These are phyloP conservation scores for Bruguiera parviflora DNA, from an alignment of 345 rosid species.

Conservation along the genomic window DNA sequence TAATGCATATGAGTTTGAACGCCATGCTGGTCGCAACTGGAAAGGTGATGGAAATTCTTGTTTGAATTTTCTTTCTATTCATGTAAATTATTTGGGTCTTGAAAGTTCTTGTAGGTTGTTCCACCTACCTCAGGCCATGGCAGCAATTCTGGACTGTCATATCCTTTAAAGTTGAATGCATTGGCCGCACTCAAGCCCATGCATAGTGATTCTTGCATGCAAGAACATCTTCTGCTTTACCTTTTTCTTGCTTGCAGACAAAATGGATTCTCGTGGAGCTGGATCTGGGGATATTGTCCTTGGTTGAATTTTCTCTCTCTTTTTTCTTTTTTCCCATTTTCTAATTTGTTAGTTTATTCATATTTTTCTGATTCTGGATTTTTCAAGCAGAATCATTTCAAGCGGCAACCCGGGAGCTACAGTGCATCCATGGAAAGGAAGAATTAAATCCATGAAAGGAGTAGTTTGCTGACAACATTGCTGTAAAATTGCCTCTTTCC, in stretches of 20 bases:
- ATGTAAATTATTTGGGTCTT: not conserved
- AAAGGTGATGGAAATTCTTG: constrained; percentile 47
- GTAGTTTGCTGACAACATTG: constrained; percentile 6
- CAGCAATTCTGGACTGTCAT: too few species aligned
- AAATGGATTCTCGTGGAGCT: too few species aligned
- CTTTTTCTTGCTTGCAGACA: too few species aligned
- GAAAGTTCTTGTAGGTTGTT: not conserved
- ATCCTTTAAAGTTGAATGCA: too few species aligned
- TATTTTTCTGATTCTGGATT: not conserved
- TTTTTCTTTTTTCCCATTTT: not conserved
- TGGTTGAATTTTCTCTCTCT: too few species aligned
- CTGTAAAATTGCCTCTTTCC: constrained; percentile 1
- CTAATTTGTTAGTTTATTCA: not conserved
- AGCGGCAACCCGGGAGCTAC: constrained; percentile 86
- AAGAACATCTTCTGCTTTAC: too few species aligned
- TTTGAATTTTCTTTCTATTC: not conserved
- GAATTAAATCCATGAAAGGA: constrained; percentile 31
- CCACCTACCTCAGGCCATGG: too few species aligned
- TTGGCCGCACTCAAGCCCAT: too few species aligned
- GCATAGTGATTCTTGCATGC: too few species aligned
- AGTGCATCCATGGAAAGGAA: constrained; percentile 80
- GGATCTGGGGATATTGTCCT: too few species aligned
- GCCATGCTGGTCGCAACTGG: constrained; percentile 89
- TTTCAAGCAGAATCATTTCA: constrained; percentile 62
- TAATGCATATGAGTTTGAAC: constrained; percentile 83